Percentiles rank a stretch among this genome's conserved stretches.
These are phyloP conservation scores for Gyromitra esculenta DNA, from an alignment of 2,329 filamentous ascomycete genomes.

Conservation along the genomic window DNA sequence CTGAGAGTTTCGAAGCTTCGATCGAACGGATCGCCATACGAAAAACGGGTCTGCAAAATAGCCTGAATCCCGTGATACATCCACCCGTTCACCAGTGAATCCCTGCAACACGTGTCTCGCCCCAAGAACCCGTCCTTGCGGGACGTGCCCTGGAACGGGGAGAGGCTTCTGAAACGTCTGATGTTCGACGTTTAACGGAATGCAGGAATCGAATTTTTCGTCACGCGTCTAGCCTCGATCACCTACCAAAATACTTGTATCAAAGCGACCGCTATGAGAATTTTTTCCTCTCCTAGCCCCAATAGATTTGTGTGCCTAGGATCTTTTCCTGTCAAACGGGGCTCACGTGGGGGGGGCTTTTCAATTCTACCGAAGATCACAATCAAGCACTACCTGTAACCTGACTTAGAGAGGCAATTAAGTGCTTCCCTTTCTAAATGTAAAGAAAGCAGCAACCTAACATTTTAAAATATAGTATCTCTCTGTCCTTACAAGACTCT, in stretches of 20 bases:
- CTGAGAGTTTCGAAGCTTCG: conserved; percentile 5
- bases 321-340: not conserved
- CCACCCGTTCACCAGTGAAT: not conserved
- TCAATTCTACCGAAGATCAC: too few species aligned
- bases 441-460: too few species aligned
- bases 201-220: conserved; percentile 35
- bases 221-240: conserved; percentile 22
- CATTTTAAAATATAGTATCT: too few species aligned
- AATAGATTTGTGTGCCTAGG: not conserved
- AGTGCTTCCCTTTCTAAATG: too few species aligned
- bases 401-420: too few species aligned
- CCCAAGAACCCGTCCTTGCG: conserved; percentile 3
- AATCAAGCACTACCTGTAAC: too few species aligned
- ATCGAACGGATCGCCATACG: conserved; percentile 7
- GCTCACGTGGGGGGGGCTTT: not conserved
- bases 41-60: conserved; percentile 6
- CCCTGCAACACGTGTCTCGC: conserved; percentile 26
- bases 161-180: conserved; percentile 42
- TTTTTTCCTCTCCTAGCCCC: not conserved
- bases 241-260: not conserved
- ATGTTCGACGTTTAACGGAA: conserved; percentile 41
- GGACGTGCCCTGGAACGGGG: conserved; percentile 3
- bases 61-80: conserved; percentile 34
- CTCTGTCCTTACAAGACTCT: not conserved
- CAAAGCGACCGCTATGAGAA: not conserved